Percentiles rank a stretch among this genome's conserved stretches.
phyloP scores from a whole-genome alignment of 208 protist genomes.

The Entamoeba moshkovskii region DNA sequence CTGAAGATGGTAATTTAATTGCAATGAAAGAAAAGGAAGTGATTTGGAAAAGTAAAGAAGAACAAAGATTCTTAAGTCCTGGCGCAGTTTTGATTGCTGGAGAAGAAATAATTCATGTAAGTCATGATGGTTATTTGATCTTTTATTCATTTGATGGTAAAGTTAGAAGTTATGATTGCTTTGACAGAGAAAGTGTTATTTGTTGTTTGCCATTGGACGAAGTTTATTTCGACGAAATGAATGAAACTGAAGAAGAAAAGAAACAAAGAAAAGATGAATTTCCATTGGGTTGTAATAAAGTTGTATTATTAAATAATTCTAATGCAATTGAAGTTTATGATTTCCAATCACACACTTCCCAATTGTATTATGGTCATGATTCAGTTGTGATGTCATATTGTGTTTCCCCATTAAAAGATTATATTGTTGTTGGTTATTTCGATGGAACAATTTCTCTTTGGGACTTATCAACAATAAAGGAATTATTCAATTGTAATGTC shows the following conservation, averaged over 20 bases:
- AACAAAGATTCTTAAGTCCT: neutral
- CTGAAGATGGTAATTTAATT: neutral
- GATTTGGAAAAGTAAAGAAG: neutral
- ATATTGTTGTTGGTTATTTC: neutral
- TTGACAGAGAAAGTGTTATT: neutral
- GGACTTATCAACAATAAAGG: neutral
- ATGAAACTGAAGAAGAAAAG: neutral
- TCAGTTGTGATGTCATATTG: neutral
- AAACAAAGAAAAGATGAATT: neutral
- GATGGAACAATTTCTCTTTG: neutral
- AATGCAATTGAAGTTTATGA: neutral
- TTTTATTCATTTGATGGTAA: neutral
- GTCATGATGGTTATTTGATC: neutral
- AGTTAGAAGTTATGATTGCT: neutral
- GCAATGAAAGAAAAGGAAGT: neutral
- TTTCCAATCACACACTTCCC: neutral
- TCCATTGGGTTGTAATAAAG: neutral
- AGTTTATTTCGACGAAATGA: neutral
- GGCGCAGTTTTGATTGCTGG: neutral
- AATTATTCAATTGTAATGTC: neutral
- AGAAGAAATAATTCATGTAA: neutral
- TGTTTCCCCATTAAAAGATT: neutral
- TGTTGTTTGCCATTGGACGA: neutral
- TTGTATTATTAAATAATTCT: neutral
- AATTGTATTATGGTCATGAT: neutral